Conservation (phyloP, 257 asterid genomes). For the Scutellaria minor region DNA sequence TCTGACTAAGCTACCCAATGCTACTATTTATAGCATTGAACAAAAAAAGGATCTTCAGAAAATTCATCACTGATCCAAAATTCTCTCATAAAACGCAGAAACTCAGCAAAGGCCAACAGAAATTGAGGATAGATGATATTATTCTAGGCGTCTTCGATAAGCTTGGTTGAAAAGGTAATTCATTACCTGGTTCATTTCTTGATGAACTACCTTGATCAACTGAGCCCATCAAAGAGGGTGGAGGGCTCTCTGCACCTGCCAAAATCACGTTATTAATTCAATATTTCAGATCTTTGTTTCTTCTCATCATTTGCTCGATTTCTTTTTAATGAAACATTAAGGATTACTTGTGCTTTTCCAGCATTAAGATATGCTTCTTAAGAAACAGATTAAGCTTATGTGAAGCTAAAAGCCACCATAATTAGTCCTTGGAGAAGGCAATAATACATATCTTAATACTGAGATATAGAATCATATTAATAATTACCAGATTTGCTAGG, state of each 20-base stretch:
- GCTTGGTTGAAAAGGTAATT: conserved; percentile 33
- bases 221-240: conserved; percentile 40
- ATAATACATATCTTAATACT: background rate
- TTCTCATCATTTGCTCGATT: background rate
- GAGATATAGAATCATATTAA: background rate
- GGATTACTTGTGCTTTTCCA: background rate
- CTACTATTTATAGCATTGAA: background rate
- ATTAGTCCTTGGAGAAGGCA: background rate
- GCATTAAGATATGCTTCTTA: background rate
- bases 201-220: conserved; percentile 39
- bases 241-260: conserved; percentile 48
- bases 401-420: background rate
- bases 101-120: conserved; percentile 25
- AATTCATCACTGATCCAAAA: background rate
- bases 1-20: background rate
- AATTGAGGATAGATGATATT: conserved; percentile 26
- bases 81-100: conserved; percentile 14
- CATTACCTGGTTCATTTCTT: conserved; percentile 34
- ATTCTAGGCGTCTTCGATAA: conserved; percentile 21
- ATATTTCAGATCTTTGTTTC: background rate
- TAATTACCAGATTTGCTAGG: conserved; percentile 37
- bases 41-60: background rate
- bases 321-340: background rate
- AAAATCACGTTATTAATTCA: conserved; percentile 3
- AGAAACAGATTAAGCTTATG: background rate